A percentile compares a stretch with the other conserved stretches of the same genome.
Evolutionary conservation across 495 filamentous ascomycete genomes (phyloP).

Genomic region (Clohesyomyces aquaticus): DNA sequence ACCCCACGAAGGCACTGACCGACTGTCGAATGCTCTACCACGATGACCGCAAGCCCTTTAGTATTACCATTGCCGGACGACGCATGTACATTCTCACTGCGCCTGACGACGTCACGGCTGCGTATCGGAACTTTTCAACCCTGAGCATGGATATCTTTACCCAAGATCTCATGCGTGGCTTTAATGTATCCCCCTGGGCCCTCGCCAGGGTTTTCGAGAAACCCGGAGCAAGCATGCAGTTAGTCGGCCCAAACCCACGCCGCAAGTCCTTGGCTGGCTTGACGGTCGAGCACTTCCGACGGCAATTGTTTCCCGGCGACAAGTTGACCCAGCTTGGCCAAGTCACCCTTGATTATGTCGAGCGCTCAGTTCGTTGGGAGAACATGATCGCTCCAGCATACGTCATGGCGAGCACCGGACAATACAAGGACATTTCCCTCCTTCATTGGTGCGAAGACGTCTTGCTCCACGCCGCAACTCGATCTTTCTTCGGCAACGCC

Average conservation of each 20-base stretch:
- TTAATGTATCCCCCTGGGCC: neutral
- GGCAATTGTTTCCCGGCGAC: neutral
- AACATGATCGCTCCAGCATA: neutral
- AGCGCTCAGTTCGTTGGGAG: neutral
- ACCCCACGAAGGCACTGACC: neutral
- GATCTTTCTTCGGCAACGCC: slow-evolving; percentile 15
- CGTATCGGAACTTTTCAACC: neutral
- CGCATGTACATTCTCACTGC: slow-evolving; percentile 4
- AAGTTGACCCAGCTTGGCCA: neutral
- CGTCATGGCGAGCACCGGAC: neutral
- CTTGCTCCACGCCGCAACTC: neutral
- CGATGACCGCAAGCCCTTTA: slow-evolving; percentile 3
- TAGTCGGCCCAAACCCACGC: neutral
- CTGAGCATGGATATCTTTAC: slow-evolving; percentile 8
- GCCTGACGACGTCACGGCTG: neutral
- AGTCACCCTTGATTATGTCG: neutral
- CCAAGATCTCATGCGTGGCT: slow-evolving; percentile 1
- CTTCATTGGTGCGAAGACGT: slow-evolving; percentile 7
- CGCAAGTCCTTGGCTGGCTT: neutral
- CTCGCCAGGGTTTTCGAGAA: neutral
- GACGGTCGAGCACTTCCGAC: neutral
- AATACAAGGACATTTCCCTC: slow-evolving; percentile 5
- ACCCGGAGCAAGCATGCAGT: neutral
- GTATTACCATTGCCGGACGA: slow-evolving; percentile 1
- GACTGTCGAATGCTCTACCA: neutral